phyloP scores from a whole-genome alignment of 495 filamentous ascomycete species.

The Lophiostoma macrostomum region DNA sequence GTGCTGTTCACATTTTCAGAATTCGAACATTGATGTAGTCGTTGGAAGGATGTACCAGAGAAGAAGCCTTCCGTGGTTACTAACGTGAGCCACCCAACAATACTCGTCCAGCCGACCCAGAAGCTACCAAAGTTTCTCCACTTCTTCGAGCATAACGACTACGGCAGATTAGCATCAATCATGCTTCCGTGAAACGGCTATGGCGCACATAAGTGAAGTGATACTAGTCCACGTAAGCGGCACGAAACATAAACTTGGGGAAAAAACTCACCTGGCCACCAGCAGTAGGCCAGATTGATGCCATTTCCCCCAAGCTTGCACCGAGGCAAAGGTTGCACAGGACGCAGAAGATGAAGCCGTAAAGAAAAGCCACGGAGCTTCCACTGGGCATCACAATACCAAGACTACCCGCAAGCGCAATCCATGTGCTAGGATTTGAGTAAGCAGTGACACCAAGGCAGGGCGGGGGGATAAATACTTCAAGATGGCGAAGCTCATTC shows the following conservation, averaged over 20 bases:
- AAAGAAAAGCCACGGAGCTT: conserved; percentile 9
- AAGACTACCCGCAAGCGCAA: conserved; percentile 11
- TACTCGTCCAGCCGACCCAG: conserved; percentile 11
- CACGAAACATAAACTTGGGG: too few species aligned
- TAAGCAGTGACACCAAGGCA: background rate
- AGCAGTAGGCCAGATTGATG: conserved; percentile 4
- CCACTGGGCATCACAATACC: conserved; percentile 7
- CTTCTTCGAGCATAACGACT: background rate
- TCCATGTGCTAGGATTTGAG: conserved; percentile 2
- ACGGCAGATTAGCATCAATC: background rate
- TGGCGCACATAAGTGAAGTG: conserved; percentile 1
- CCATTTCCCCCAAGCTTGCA: conserved; percentile 6
- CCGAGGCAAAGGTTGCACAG: conserved; percentile 8
- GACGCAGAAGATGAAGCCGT: conserved; percentile 11
- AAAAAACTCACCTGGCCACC: too few species aligned
- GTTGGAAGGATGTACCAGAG: conserved; percentile 2
- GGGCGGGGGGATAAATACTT: background rate
- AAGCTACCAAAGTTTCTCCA: conserved; percentile 1
- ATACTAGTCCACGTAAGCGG: too few species aligned
- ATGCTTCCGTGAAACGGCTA: too few species aligned
- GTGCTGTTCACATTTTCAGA: too few species aligned
- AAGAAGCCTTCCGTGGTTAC: conserved; percentile 4
- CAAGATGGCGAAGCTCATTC: conserved; percentile 8
- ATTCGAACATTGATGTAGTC: background rate
- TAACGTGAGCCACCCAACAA: conserved; percentile 6